Conservation (phyloP, 1,284 basidiomycete genomes). For the Trichosporon faecale region DNA sequence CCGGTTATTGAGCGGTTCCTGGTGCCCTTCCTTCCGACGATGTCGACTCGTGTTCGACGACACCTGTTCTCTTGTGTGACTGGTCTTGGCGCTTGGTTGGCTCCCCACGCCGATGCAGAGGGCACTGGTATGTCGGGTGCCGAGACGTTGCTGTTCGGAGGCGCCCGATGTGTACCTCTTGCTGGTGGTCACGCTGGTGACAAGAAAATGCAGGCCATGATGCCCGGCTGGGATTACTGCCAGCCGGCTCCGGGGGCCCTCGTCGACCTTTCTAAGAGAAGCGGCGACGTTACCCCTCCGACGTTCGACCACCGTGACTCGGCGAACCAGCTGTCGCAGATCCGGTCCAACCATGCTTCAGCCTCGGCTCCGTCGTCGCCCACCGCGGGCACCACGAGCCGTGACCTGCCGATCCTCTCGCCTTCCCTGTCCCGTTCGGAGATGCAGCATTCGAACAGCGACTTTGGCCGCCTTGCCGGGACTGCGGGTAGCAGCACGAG, state of each 20-base stretch:
- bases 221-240: conserved; percentile 36
- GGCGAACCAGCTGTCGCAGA: conserved; percentile 15
- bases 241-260: conserved; percentile 25
- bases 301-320: conserved; percentile 18
- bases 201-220: conserved; percentile 28
- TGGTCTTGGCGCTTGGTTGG: conserved; percentile 27
- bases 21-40: conserved; percentile 28
- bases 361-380: conserved; percentile 11
- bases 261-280: conserved; percentile 9
- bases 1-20: conserved; percentile 43
- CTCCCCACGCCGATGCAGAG: conserved; percentile 21
- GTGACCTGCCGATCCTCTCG: not conserved
- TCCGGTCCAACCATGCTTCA: conserved; percentile 11
- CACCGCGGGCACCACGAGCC: not conserved
- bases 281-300: not conserved
- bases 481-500: not conserved
- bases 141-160: conserved; percentile 39
- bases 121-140: conserved; percentile 24
- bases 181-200: not conserved
- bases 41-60: conserved; percentile 21
- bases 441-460: not conserved
- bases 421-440: not conserved
- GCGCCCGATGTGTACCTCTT: conserved; percentile 28
- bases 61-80: conserved; percentile 30
- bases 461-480: not conserved